Conservation (phyloP, 495 filamentous ascomycete genomes). For the Hyphodiscus hymeniophilus region DNA sequence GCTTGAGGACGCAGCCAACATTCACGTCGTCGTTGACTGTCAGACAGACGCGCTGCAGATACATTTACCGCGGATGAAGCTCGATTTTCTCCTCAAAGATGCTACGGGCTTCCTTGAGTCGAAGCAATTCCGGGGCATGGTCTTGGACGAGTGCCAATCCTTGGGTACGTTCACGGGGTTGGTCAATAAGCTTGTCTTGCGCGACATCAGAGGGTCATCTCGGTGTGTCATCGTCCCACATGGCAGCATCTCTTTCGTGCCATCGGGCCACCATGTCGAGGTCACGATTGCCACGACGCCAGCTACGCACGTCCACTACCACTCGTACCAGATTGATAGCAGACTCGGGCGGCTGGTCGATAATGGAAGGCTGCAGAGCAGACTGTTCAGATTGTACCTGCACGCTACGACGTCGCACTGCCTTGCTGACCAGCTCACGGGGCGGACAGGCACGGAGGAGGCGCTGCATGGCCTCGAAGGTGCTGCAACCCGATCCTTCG, state of each 20-base stretch:
- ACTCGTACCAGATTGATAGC: slow-evolving; percentile 38
- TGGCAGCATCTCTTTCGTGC: slow-evolving; percentile 25
- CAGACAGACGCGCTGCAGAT: slow-evolving; percentile 24
- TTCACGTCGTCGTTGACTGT: slow-evolving; percentile 8
- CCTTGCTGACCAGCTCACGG: slow-evolving; percentile 48
- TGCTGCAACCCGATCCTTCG: slow-evolving; percentile 43
- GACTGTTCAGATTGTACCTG: slow-evolving; percentile 44
- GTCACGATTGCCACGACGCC: slow-evolving; percentile 28
- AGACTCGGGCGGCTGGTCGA: slow-evolving; percentile 40
- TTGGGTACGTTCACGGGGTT: slow-evolving; percentile 47
- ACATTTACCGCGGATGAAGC: slow-evolving; percentile 38
- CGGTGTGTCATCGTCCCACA: slow-evolving; percentile 46
- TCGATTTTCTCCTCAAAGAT: slow-evolving; percentile 38
- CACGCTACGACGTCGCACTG: slow-evolving; percentile 55
- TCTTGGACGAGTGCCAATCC: slow-evolving; percentile 41
- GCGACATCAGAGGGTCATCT: slow-evolving; percentile 8
- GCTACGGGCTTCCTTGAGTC: slow-evolving; percentile 31
- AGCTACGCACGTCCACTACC: slow-evolving; percentile 21
- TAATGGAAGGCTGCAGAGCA: slow-evolving; percentile 46
- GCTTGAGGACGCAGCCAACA: slow-evolving; percentile 6
- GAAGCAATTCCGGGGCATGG: slow-evolving; percentile 45
- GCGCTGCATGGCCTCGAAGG: slow-evolving; percentile 40
- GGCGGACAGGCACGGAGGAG: slow-evolving; percentile 55
- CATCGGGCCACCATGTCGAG: slow-evolving; percentile 28
- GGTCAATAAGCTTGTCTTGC: slow-evolving; percentile 42